A percentile compares a stretch with the other conserved stretches of the same genome.
Evolutionary conservation across 306 rosid genomes (phyloP).

Genomic region (Inga laurina): DNA sequence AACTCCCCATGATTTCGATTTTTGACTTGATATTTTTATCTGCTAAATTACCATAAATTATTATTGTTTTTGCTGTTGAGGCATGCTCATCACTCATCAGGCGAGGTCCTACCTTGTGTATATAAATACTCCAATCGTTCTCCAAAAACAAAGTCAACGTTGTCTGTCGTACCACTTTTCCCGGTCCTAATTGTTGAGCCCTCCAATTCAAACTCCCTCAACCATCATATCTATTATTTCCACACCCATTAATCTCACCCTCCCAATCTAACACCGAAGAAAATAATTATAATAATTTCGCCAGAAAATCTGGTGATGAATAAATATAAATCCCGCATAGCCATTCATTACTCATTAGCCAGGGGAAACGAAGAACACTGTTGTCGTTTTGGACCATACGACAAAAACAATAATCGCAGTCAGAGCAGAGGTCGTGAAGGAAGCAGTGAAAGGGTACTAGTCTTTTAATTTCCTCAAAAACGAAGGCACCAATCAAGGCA

Average conservation of each 20-base stretch:
- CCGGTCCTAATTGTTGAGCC: not conserved
- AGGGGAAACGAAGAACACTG: too few relatives aligned
- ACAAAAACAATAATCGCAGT: not conserved
- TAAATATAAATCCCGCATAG: too few relatives aligned
- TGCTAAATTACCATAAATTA: not conserved
- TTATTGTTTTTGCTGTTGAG: not conserved
- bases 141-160: slow-evolving; percentile 5
- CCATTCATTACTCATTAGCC: too few relatives aligned
- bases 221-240: not conserved
- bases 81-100: not conserved
- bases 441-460: not conserved
- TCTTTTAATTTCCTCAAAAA: not conserved
- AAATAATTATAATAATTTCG: too few relatives aligned
- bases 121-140: not conserved
- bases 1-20: not conserved
- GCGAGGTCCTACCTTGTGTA: not conserved
- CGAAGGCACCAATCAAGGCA: slow-evolving; percentile 7
- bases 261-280: not conserved
- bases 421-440: not conserved
- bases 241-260: not conserved
- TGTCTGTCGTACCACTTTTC: not conserved
- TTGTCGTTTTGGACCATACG: not conserved
- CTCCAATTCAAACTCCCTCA: not conserved
- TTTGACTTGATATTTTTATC: not conserved
- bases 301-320: not conserved